A percentile compares a stretch with the other conserved stretches of the same genome.
phyloP scores from a whole-genome alignment of 306 rosid genomes.

The Medicago truncatula region MtrunA17r5.0-ANR NC_053045.1:4562501-4563000 shows the following conservation, averaged over 20 bases:
- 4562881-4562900: background rate
- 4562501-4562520: too few species aligned
- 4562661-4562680: background rate
- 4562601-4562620: too few species aligned
- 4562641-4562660: background rate
- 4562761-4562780: slow-evolving; percentile 1
- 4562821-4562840: background rate
- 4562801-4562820: background rate
- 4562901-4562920: background rate
- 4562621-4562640: too few species aligned
- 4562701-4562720: slow-evolving; percentile 2
- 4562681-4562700: slow-evolving; percentile 12
- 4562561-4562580: too few species aligned
- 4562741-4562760: background rate
- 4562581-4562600: too few species aligned
- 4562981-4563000: slow-evolving; percentile 13
- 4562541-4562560: too few species aligned
- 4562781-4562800: slow-evolving; percentile 17
- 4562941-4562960: slow-evolving; percentile 18
- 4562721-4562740: slow-evolving; percentile 15
- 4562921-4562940: slow-evolving; percentile 4
- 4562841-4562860: background rate
- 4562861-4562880: background rate
- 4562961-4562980: background rate
- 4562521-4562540: too few species aligned